Base-by-base conservation (phyloP, 2,329 filamentous ascomycete genomes). In the Aspergillus fumigatiaffinis region DNA sequence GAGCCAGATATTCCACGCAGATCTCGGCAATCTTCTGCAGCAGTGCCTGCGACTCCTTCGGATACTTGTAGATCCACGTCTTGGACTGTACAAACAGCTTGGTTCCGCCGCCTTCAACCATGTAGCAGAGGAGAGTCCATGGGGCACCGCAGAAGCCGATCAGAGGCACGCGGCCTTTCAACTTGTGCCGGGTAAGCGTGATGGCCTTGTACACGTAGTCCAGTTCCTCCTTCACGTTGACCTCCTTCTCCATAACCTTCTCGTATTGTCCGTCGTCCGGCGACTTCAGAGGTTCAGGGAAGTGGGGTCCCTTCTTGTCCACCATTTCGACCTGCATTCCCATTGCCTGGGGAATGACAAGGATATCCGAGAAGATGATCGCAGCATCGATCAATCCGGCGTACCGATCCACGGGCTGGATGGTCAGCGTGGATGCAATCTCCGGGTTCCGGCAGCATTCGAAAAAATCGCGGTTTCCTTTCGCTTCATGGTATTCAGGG, bases 321-420 rank as follows among this genome's bases (percentile, higher is more conserved):
- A 97, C 83, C 94, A 99, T 99, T 75, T 97, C 90, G 28, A 99
- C 94, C n/a, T 83, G 82, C 94, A 99, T 99, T 1, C 94, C 94
- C 86, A 99, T 90, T 32, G 94, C 94, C 78, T 99, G 94, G 0
- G 94, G 94, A 61, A 99, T 92, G 49, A 99, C 94, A 41, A 99
- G 85, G 64, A 99, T 99, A 73, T 99, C 94, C 56, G 91, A 96
- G 82, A 99, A 99, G 75, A 99, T 99, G 70, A 99, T 99, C 59
- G 94, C 92, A 28, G 92, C 93, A 75, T 99, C 94, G 66, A 99
- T 86, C 60, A 99, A 87, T 47, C 92, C 92, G 46, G 84, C 87
- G 72, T 87, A 99, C 53, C 94, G 91, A 67, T 97, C 92, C 68
- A 99, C 87, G 53, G 94, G 94, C 76, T 99, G 94, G 28, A 99